Evolutionary conservation across 2,329 filamentous ascomycete genomes (phyloP), one percentile per base, ranked within the genome.

Genomic region (Fusarium euwallaceae): DNA sequence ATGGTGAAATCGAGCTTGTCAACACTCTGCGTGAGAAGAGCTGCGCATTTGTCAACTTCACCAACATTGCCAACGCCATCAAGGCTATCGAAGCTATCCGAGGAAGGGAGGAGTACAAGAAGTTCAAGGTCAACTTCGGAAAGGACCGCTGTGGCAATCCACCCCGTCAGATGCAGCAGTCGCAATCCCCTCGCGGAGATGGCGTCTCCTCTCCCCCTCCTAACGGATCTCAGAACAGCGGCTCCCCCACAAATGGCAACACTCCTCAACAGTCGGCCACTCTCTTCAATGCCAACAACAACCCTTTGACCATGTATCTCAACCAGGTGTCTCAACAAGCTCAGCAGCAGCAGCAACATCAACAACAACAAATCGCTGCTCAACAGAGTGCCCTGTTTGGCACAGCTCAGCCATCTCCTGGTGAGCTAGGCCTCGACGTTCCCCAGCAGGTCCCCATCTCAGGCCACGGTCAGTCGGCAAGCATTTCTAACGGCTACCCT

Each of bases 51-150:
- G 97, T 99, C 83, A 99, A 99, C 87, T 99, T 99, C 83, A 99
- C 97, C 81, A 99, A 99, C 86, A 99, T 99, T 82, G 97, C 97
- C 81, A 99, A 99, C 79, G 97, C 97, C 61, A 99, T 99, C 88
- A 99, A 99, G 87, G 97, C 97, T 1, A 99, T 99, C 75, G 97
- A 99, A 85, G 97, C 95, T 24, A 92, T 99, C 75, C 92, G 97
- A 67, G 94, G 95, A 80, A 95, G 95, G 81, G 97, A 98, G 51
- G 97, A 99, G 81, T 99, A 99, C 88, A 94, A 92, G 84, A 92
- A 97, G 79, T 99, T 99, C 91, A 99, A 99, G 89, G 96, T 99
- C 83, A 99, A 99, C 87, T 99, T 99, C 82, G 97, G 97, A 84
- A 99, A 99, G 87, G 97, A 99, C 82, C 92, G 97, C 66, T 99